Conservation (phyloP, 2,329 filamentous ascomycete species). For the Furcasterigmium sp. region DNA sequence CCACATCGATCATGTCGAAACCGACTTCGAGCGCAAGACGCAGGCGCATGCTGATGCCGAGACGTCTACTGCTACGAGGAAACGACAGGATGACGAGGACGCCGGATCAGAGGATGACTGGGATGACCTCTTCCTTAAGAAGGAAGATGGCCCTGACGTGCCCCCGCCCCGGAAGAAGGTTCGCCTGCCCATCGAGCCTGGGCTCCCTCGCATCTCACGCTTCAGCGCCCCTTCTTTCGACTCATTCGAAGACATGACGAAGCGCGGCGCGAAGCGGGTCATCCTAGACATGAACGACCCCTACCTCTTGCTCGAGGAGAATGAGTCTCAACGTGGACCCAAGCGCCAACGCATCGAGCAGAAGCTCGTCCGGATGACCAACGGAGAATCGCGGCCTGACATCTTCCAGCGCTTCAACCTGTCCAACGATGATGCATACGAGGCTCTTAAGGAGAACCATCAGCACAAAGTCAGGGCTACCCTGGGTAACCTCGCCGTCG, state of each 20-base stretch:
- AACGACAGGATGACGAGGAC: conserved; percentile 13
- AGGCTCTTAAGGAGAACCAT: conserved; percentile 92
- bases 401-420: conserved; percentile 85
- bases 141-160: conserved; percentile 39
- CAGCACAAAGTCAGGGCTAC: conserved; percentile 93
- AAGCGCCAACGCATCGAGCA: conserved; percentile 53
- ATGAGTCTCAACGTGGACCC: conserved; percentile 56
- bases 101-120: conserved; percentile 49
- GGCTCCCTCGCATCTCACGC: conserved; percentile 51
- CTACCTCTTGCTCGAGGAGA: conserved; percentile 75
- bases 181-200: conserved; percentile 56
- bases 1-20: conserved; percentile 46
- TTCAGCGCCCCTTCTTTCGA: conserved; percentile 70
- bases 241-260: conserved; percentile 70
- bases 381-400: conserved; percentile 65
- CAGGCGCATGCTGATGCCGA: conserved; percentile 17
- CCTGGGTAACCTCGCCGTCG: conserved; percentile 84
- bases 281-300: conserved; percentile 85
- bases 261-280: conserved; percentile 70
- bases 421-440: conserved; percentile 93
- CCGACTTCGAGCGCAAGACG: conserved; percentile 27
- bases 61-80: conserved; percentile 13
- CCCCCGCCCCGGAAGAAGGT: conserved; percentile 55
- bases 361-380: conserved; percentile 62
- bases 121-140: conserved; percentile 53